Percentiles rank a stretch among this genome's conserved stretches.
phyloP scores from a whole-genome alignment of 2,329 filamentous ascomycete genomes.

The Epichloe gansuensis region DNA sequence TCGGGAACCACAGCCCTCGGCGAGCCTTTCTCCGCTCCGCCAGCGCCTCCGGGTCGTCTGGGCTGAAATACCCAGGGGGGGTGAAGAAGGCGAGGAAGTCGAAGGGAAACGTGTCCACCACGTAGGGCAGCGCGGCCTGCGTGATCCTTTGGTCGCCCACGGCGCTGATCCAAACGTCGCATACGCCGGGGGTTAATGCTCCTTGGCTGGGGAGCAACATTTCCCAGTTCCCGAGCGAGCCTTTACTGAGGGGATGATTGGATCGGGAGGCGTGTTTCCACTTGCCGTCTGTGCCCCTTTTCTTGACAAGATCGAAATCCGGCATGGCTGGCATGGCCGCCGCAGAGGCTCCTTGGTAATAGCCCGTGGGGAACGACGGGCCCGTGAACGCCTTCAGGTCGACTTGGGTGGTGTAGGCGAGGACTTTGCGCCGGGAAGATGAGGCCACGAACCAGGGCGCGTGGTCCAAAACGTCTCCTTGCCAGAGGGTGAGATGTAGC shows the following conservation, averaged over 20 bases:
- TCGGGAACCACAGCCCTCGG: conserved; percentile 61
- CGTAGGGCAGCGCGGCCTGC: conserved; percentile 48
- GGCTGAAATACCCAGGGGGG: not conserved
- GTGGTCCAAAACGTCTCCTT: conserved; percentile 15
- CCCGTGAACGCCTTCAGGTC: conserved; percentile 16
- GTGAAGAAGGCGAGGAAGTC: conserved; percentile 2
- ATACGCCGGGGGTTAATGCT: conserved; percentile 7
- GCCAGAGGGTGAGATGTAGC: conserved; percentile 19
- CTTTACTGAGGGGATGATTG: conserved; percentile 15
- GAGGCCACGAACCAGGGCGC: conserved; percentile 18
- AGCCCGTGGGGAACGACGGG: conserved; percentile 17
- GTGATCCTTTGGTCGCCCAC: conserved; percentile 48
- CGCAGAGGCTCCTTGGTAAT: conserved; percentile 9
- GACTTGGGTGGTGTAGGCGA: conserved; percentile 21
- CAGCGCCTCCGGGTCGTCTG: not conserved
- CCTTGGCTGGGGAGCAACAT: conserved; percentile 16
- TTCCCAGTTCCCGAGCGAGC: conserved; percentile 14
- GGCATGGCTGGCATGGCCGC: conserved; percentile 8
- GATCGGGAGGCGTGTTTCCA: conserved; percentile 10
- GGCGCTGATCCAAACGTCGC: conserved; percentile 46
- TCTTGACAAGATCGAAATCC: conserved; percentile 8
- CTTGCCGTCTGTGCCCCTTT: conserved; percentile 5
- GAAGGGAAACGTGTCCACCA: conserved; percentile 47
- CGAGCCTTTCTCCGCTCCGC: not conserved
- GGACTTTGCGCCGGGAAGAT: conserved; percentile 16